Conservation (phyloP, 257 asterid species). For the Striga asiatica region DNA sequence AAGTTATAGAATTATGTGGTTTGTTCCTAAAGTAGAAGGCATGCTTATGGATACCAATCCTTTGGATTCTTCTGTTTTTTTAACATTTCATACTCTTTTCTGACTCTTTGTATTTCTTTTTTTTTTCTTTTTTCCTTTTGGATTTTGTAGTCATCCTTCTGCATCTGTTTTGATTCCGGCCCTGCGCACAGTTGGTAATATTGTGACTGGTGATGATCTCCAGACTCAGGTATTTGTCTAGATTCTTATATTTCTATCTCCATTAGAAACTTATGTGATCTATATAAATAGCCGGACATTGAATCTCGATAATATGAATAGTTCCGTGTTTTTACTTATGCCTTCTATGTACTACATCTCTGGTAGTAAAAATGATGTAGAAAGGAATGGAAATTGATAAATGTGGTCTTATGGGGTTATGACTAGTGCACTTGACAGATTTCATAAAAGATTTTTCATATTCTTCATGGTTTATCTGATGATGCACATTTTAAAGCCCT, state of each 20-base stretch:
- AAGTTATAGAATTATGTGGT: background rate
- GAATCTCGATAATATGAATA: background rate
- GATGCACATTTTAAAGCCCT: background rate
- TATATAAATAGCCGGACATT: background rate
- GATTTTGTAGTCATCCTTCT: background rate
- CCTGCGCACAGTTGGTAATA: slow-evolving; percentile 4
- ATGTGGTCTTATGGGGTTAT: background rate
- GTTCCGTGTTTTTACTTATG: background rate
- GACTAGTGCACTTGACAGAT: no score
- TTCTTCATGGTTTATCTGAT: background rate
- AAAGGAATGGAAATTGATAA: background rate
- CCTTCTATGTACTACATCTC: background rate
- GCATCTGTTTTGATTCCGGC: background rate
- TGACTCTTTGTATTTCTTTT: background rate
- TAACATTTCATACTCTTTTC: background rate
- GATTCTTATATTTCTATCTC: background rate
- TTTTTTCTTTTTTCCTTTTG: background rate
- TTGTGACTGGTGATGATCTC: background rate
- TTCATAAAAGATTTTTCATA: background rate
- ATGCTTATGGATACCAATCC: background rate
- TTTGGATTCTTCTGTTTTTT: background rate
- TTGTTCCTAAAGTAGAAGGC: background rate
- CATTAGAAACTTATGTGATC: background rate
- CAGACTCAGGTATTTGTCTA: background rate
- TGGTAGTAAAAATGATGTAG: no score